Base-by-base conservation (phyloP, 208 protist species). In the Jaenimonas drosophilae region DNA sequence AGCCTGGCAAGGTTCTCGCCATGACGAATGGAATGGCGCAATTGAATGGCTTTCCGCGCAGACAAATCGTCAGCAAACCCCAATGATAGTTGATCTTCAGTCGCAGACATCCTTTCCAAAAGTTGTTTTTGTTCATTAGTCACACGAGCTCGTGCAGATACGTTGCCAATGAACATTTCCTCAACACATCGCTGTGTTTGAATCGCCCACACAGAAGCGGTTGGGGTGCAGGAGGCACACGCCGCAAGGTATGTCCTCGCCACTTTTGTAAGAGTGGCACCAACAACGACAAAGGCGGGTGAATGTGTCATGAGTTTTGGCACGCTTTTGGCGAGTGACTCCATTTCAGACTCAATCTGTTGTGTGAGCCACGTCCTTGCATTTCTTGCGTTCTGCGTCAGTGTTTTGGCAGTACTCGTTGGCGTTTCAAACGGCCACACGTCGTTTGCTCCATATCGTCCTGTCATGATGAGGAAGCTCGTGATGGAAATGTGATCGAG, bases 401-500 rank as follows among this genome's bases (percentile, higher is more conserved):
- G n/a, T n/a, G n/a, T n/a, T n/a, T n/a, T n/a, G n/a, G n/a, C n/a
- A n/a, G n/a, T n/a, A n/a, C n/a, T n/a, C n/a, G n/a, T n/a, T n/a
- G n/a, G n/a, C n/a, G n/a, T n/a, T n/a, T n/a, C n/a, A n/a, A n/a
- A n/a, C n/a, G n/a, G n/a, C n/a, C n/a, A n/a, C n/a, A n/a, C n/a
- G n/a, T n/a, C n/a, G n/a, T n/a, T n/a, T n/a, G n/a, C n/a, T n/a
- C n/a, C n/a, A n/a, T n/a, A n/a, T n/a, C n/a, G n/a, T n/a, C n/a
- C n/a, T n/a, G n/a, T 20, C 14, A 42, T 25, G 37, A 25, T 21
- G 9, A 20, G 16, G 37, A 25, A 42, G 6, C 16, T 25, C n/a
- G 37, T 25, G 14, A 42, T 21, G 16, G 37, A 11, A 42, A 42
- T 6, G 16, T 42, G 37, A 42, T 42, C 37, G 6, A 42, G 37